Evolutionary conservation across 805 yeast species (phyloP).

Genomic region (Candida corydali): DNA sequence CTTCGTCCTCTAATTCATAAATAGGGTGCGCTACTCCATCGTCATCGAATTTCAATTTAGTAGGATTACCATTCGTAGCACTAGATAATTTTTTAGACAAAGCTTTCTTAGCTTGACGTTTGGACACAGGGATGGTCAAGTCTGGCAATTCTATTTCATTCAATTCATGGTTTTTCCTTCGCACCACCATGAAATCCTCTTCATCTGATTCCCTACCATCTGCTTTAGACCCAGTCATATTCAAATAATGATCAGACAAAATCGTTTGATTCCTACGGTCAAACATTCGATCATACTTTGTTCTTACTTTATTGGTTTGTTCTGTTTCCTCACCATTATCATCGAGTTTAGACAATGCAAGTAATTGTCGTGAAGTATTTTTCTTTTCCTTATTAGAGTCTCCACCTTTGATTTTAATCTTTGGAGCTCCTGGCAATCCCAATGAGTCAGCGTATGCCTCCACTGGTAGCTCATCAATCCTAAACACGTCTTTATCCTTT

Average conservation of each 20-base stretch:
- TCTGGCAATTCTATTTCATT: slow-evolving; percentile 63
- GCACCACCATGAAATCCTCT: slow-evolving; percentile 78
- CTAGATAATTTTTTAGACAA: slow-evolving; percentile 76
- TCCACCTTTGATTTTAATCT: slow-evolving; percentile 57
- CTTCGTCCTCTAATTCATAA: slow-evolving; percentile 88
- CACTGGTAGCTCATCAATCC: slow-evolving; percentile 68
- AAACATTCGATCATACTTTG: slow-evolving; percentile 93
- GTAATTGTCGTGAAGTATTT: slow-evolving; percentile 72
- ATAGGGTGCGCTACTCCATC: slow-evolving; percentile 91
- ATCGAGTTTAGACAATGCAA: slow-evolving; percentile 47
- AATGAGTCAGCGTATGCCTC: slow-evolving; percentile 83
- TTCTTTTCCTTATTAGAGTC: slow-evolving; percentile 65
- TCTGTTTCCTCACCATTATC: slow-evolving; percentile 56
- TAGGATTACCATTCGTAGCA: slow-evolving; percentile 60
- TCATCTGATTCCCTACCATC: slow-evolving; percentile 40
- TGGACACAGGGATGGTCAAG: slow-evolving; percentile 64
- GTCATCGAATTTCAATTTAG: slow-evolving; percentile 84
- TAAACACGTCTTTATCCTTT: slow-evolving; percentile 81
- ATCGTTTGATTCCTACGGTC: slow-evolving; percentile 92
- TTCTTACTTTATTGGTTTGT: slow-evolving; percentile 48
- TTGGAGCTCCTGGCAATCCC: slow-evolving; percentile 96
- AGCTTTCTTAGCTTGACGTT: slow-evolving; percentile 80
- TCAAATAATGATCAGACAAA: slow-evolving; percentile 81
- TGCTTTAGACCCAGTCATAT: slow-evolving; percentile 50
- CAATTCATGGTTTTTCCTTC: slow-evolving; percentile 70